Percentiles rank a stretch among this genome's conserved stretches.
phyloP scores from a whole-genome alignment of 305 asterid genomes.

The Petunia hybrid region DNA sequence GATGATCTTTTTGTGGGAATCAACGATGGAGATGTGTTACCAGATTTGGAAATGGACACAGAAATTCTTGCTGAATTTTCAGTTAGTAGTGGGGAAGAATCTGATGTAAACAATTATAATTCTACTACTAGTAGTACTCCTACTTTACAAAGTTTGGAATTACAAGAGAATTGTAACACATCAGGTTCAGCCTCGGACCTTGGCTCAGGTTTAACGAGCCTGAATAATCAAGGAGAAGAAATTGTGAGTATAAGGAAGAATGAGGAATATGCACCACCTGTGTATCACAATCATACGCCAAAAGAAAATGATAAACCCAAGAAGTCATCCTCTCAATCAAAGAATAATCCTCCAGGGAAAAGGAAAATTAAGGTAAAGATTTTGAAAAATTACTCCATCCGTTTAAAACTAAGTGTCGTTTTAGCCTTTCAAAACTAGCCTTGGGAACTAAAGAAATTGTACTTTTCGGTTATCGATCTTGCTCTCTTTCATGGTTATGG shows the following conservation, averaged over 20 bases:
- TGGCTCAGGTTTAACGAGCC: constrained; percentile 48
- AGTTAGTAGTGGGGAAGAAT: constrained; percentile 51
- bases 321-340: constrained; percentile 54
- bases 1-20: constrained; percentile 77
- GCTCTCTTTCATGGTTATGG: constrained; percentile 43
- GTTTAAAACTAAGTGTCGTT: too few relatives aligned
- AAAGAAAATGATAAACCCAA: constrained; percentile 54
- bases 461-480: too few relatives aligned
- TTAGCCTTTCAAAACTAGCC: too few relatives aligned
- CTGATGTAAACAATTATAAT: constrained; percentile 42
- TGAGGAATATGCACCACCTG: constrained; percentile 31
- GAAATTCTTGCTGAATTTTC: constrained; percentile 77
- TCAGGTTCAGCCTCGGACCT: constrained; percentile 44
- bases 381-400: too few relatives aligned
- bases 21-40: constrained; percentile 68
- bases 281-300: constrained; percentile 33
- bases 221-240: constrained; percentile 52
- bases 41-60: constrained; percentile 89
- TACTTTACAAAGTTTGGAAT: constrained; percentile 30
- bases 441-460: too few relatives aligned
- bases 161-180: constrained; percentile 33
- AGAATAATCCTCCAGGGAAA: constrained; percentile 66
- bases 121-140: background rate
- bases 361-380: constrained; percentile 82
- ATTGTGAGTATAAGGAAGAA: constrained; percentile 36